phyloP scores from a whole-genome alignment of 1,284 basidiomycete species.

The Apiotrichum domesticum region DNA sequence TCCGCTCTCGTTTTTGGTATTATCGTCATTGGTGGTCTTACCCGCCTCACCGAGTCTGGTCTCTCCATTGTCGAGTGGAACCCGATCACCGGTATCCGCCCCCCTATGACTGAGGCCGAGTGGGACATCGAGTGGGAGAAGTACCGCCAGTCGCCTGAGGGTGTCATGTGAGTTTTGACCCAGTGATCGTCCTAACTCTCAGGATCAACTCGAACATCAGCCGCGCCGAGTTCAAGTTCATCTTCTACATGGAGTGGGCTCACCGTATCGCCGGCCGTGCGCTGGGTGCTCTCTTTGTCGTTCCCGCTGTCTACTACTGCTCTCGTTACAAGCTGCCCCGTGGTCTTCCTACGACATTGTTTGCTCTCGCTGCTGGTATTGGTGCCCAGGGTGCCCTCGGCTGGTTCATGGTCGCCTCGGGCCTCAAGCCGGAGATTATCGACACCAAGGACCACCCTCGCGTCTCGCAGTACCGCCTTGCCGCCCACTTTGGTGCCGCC shows the following conservation, averaged over 20 bases:
- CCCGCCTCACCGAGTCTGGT: conserved; percentile 94
- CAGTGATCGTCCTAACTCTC: neutral
- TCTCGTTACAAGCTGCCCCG: conserved; percentile 61
- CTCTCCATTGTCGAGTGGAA: conserved; percentile 98
- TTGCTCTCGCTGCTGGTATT: conserved; percentile 69
- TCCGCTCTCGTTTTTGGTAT: conserved; percentile 83
- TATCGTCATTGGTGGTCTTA: conserved; percentile 92
- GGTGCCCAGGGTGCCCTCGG: conserved; percentile 84
- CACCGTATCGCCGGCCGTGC: conserved; percentile 90
- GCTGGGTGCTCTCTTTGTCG: conserved; percentile 72
- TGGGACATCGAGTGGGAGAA: conserved; percentile 93
- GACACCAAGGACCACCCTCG: conserved; percentile 77
- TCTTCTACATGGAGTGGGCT: conserved; percentile 98
- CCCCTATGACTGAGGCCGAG: conserved; percentile 67
- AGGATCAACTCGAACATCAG: conserved; percentile 85
- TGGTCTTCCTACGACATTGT: conserved; percentile 59
- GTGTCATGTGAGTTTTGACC: conserved; percentile 65
- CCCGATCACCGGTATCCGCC: conserved; percentile 82
- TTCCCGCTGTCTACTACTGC: conserved; percentile 73
- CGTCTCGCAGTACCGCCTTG: conserved; percentile 93
- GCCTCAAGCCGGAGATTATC: conserved; percentile 76
- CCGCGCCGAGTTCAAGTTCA: conserved; percentile 86
- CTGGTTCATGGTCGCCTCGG: conserved; percentile 99
- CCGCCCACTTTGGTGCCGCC: conserved; percentile 86
- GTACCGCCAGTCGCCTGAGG: conserved; percentile 93